Conservation (phyloP, 768 basidiomycete species). For the Amanita jacksonii region DNA sequence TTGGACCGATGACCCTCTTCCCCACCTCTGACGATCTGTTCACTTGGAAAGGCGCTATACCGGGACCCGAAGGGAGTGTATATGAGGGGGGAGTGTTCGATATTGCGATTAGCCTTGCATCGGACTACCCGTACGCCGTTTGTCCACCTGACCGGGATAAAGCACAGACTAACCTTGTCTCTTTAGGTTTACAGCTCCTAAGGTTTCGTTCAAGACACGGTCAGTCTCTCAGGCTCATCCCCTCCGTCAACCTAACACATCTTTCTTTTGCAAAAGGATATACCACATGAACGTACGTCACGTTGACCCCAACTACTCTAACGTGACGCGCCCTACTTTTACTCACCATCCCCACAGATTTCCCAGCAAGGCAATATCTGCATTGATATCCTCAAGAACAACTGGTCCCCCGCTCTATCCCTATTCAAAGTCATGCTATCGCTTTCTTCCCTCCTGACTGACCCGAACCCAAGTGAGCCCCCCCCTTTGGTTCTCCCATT, state of each 20-base stretch:
- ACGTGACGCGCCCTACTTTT: background rate
- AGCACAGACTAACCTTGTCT: background rate
- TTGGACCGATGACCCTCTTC: slow-evolving; percentile 59
- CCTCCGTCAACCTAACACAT: background rate
- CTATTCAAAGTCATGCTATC: slow-evolving; percentile 93
- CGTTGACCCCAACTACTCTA: too few relatives aligned
- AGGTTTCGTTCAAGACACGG: slow-evolving; percentile 68
- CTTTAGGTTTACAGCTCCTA: slow-evolving; percentile 68
- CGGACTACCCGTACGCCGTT: slow-evolving; percentile 72
- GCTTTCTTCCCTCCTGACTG: slow-evolving; percentile 84
- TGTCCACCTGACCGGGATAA: slow-evolving; percentile 4
- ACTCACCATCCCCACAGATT: slow-evolving; percentile 29
- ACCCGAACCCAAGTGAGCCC: slow-evolving; percentile 84
- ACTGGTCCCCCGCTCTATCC: slow-evolving; percentile 92
- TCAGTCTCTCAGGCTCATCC: slow-evolving; percentile 18
- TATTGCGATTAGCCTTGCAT: slow-evolving; percentile 52
- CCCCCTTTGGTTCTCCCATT: slow-evolving; percentile 7
- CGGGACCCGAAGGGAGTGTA: slow-evolving; percentile 73
- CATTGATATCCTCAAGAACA: slow-evolving; percentile 86
- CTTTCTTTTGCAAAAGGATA: slow-evolving; percentile 39
- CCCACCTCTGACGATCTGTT: slow-evolving; percentile 61
- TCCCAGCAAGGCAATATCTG: slow-evolving; percentile 72
- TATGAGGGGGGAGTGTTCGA: slow-evolving; percentile 76
- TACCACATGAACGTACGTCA: slow-evolving; percentile 74
- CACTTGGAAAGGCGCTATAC: slow-evolving; percentile 68